These are phyloP conservation scores for Emericellopsis terricola DNA, from an alignment of 495 filamentous ascomycete genomes.

Conservation along the genomic window DNA sequence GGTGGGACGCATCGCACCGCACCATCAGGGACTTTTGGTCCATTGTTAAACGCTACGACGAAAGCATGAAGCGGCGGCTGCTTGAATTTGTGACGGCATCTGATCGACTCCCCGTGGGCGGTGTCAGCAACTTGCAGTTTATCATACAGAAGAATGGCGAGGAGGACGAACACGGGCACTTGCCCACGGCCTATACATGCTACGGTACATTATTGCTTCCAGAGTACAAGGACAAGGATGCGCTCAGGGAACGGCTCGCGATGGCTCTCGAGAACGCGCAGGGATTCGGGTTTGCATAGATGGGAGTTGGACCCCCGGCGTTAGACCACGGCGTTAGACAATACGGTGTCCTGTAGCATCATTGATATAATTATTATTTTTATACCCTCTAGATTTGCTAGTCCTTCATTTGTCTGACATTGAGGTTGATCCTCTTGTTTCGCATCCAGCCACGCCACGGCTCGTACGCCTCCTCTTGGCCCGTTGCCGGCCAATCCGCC, in stretches of 20 bases:
- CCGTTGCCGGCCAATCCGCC: conserved; percentile 49
- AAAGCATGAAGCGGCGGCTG: conserved; percentile 49
- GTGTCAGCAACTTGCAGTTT: conserved; percentile 63
- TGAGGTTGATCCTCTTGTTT: conserved; percentile 73
- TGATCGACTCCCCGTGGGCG: conserved; percentile 76
- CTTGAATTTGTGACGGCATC: conserved; percentile 92
- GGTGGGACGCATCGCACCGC: conserved; percentile 48
- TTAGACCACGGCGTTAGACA: background rate
- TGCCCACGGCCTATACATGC: conserved; percentile 78
- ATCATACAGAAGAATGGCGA: conserved; percentile 63
- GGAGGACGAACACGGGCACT: conserved; percentile 31
- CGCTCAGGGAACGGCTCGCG: conserved; percentile 52
- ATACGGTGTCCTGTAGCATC: too few species aligned
- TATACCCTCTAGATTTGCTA: too few species aligned
- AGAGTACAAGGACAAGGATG: conserved; percentile 52
- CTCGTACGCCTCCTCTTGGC: conserved; percentile 26
- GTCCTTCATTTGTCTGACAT: conserved; percentile 78
- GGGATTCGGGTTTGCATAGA: conserved; percentile 63
- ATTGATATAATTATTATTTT: too few species aligned
- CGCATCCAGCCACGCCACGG: conserved; percentile 73
- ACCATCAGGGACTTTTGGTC: conserved; percentile 70
- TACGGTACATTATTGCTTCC: conserved; percentile 75
- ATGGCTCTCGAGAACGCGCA: conserved; percentile 78
- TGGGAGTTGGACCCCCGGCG: background rate
- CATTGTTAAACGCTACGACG: conserved; percentile 47